Evolutionary conservation across 106 monocot species (phyloP), one percentile per base, ranked within the genome.

Genomic region (Chionographis japonica): DNA sequence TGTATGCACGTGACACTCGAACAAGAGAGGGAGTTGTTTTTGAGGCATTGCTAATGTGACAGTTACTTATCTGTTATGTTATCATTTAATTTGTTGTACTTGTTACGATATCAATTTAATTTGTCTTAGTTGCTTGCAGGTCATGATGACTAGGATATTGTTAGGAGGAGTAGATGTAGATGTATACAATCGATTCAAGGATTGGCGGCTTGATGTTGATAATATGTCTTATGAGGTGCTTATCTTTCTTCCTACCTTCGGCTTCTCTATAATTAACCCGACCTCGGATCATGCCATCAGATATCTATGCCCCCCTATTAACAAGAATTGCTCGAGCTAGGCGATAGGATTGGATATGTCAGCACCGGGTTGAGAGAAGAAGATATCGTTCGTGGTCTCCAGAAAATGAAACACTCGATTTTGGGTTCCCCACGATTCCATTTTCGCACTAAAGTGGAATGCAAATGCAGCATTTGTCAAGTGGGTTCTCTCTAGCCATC

Each of bases 171-270:
- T 82, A 68, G 75, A 79, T 72, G 42, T 70, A 16, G 75, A 79
- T 72, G 42, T 70, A 16, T 80, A 78, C 76, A 92, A 97, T 60
- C 74, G 63, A 54, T 80, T 86, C 69, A 86, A 70, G 13, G 89
- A 89, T 75, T 89, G 79, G 86, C 92, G 95, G 35, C 95, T 97
- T 19, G 95, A 97, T 75, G 92, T 97, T 19, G 95, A 97, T 61
- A 75, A 83, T 37, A 89, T 97, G 95, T 75, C 95, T 57, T 97
- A 97, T 50, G 95, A 97, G 89, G 95, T 97, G 12, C 6, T 7
- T 56, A 49, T 39, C 60, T 61, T n/a, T 59, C 4, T 41, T 14
- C 16, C 69, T 46, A 5, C 37, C 40, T 20, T 61, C 3, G 27
- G 14, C 2, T 63, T 63, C 4, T 15, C 40, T 46, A 46, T 46